Conservation (phyloP, 371 early-diverging fungal species). For the Chytridiales sp. region DNA sequence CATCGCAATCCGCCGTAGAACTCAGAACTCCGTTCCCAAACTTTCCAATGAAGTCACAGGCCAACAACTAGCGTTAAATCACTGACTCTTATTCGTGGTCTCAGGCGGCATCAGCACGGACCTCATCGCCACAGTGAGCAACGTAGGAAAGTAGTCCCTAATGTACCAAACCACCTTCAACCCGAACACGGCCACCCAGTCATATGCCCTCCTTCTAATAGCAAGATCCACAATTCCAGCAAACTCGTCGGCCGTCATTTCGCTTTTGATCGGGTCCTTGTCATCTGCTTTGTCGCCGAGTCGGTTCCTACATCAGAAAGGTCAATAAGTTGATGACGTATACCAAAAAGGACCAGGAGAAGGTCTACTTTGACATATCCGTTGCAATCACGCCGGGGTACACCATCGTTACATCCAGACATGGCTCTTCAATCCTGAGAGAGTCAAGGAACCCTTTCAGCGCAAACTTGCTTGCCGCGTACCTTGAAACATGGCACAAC, state of each 20-base stretch:
- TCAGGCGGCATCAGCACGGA: too few species aligned
- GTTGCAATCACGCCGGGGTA: conserved; percentile 24
- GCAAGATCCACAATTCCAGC: background rate
- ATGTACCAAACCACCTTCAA: conserved; percentile 19
- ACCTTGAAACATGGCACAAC: background rate
- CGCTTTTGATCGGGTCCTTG: background rate
- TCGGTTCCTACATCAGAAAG: background rate
- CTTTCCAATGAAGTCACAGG: too few species aligned
- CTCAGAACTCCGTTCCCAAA: too few species aligned
- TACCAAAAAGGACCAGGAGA: background rate
- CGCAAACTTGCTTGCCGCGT: conserved; percentile 26
- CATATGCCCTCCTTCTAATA: background rate
- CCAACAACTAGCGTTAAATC: too few species aligned
- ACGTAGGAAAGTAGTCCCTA: conserved; percentile 17
- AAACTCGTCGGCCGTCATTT: conserved; percentile 4
- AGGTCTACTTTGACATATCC: conserved; percentile 5
- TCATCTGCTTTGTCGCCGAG: background rate
- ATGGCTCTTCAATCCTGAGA: conserved; percentile 21
- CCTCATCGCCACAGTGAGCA: too few species aligned
- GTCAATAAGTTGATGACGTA: background rate
- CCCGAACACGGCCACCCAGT: conserved; percentile 5
- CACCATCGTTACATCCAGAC: conserved; percentile 18
- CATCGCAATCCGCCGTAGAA: too few species aligned
- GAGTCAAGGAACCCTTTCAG: conserved; percentile 29
- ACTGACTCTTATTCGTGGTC: too few species aligned